These are phyloP conservation scores for Solanum dulcamara DNA, from an alignment of 257 asterid genomes.

Conservation along the genomic window DNA sequence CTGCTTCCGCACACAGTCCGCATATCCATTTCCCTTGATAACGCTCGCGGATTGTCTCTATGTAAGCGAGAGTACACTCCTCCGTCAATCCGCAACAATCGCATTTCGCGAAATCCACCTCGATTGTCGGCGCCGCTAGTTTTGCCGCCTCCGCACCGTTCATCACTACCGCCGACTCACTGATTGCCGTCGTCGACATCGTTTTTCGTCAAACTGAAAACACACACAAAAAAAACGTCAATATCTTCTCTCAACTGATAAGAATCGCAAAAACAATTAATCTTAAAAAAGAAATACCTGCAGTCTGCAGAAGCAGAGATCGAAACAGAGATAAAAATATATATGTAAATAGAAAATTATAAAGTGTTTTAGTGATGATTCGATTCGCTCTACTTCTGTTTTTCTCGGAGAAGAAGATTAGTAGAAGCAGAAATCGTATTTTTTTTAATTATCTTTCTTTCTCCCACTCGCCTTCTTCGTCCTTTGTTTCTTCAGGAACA, in stretches of 20 bases:
- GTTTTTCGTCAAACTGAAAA: slow-evolving; percentile 2
- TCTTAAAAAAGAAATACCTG: neutral
- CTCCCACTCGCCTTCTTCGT: slow-evolving; percentile 32
- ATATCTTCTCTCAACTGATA: neutral
- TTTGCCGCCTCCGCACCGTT: slow-evolving; percentile 7
- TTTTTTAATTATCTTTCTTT: slow-evolving; percentile 13
- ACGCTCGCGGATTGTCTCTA: slow-evolving; percentile 34
- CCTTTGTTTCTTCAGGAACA: slow-evolving; percentile 20
- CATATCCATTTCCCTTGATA: slow-evolving; percentile 51
- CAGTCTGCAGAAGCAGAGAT: slow-evolving; percentile 1
- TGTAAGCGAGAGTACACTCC: slow-evolving; percentile 50
- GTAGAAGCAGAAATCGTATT: neutral
- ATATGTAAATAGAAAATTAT: neutral
- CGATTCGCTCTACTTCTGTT: neutral
- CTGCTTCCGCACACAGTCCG: slow-evolving; percentile 54
- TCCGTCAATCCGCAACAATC: slow-evolving; percentile 55
- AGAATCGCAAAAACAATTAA: neutral
- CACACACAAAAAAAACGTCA: neutral
- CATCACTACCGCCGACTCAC: slow-evolving; percentile 27
- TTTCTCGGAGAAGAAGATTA: neutral
- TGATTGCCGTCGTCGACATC: slow-evolving; percentile 23
- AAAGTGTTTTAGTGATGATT: neutral
- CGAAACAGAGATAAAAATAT: neutral
- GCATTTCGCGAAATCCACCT: slow-evolving; percentile 35
- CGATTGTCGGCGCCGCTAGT: slow-evolving; percentile 1